Conservation (phyloP, 2,329 filamentous ascomycete species). For the Fusarium sp. region DNA sequence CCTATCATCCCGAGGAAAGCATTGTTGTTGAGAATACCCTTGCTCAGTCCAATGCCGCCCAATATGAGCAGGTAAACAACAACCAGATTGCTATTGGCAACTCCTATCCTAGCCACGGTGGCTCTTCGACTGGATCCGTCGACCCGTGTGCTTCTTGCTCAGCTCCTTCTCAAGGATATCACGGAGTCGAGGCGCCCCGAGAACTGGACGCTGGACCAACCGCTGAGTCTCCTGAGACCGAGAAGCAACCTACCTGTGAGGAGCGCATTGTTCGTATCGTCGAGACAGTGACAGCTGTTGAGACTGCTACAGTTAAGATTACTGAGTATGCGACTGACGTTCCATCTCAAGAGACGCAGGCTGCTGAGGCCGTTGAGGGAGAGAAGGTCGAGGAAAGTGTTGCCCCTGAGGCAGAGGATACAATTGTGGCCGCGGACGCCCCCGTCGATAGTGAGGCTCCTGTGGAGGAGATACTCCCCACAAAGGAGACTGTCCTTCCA, state of each 20-base stretch:
- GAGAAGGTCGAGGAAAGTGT: constrained; percentile 7
- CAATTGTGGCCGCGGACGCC: background rate
- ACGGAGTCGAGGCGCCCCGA: background rate
- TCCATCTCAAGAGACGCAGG: constrained; percentile 24
- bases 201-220: background rate
- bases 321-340: constrained; percentile 47
- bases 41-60: background rate
- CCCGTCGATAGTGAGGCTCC: background rate
- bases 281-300: constrained; percentile 50
- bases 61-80: background rate
- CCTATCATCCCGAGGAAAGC: constrained; percentile 31
- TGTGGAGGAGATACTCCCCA: background rate
- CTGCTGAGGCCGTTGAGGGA: constrained; percentile 3
- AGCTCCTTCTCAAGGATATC: constrained; percentile 6
- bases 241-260: constrained; percentile 32
- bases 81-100: background rate
- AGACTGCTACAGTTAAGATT: constrained; percentile 46
- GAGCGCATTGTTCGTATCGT: constrained; percentile 34
- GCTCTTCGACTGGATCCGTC: constrained; percentile 1
- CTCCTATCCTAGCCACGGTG: background rate
- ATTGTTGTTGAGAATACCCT: constrained; percentile 5
- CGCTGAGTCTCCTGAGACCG: constrained; percentile 31
- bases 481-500: background rate
- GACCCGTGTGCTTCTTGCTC: constrained; percentile 42
- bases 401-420: background rate